Evolutionary conservation across 108 stramenopile genomes (phyloP), one percentile per base, ranked within the genome.

Genomic region (Nitzschia sp.): DNA sequence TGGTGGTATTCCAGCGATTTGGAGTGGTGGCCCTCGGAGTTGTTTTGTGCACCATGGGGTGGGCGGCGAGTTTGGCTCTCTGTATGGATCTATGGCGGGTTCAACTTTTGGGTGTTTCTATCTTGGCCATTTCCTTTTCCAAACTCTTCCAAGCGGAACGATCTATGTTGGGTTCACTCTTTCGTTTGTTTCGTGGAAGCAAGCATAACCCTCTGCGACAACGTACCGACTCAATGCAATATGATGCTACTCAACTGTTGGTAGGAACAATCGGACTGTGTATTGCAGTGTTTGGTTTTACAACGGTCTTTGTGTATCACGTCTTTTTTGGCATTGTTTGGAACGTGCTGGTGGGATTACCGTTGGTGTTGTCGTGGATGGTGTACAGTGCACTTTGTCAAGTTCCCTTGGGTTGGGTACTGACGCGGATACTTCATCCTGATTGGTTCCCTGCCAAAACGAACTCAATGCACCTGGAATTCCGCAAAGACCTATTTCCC

Each of bases 101-200:
- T 8, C 71, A 69, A 42, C 69, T 73, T 22, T 42, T 86, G 34
- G 90, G 91, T 72, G 70, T 89, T 10, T 54, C 51, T 26, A 20
- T 87, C 20, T 60, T 93, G 53, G 63, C 77, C 0, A 53, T 12
- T 37, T 0, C 46, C 19, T 87, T 93, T 51, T 61, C 75, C 41
- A 26, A 65, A 20, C 57, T 85, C 10, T 80, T 72, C 48, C 80
- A 56, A 62, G 57, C 61, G 14, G 83, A 87, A 43, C 43, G 86
- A 42, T 88, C 78, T 25, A 59, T 91, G 21, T 62, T 94, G 48
- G 65, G 71, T 14, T 83, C 93, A 20, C 73, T 92, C 10, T 93
- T 89, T 87, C 84, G 85, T 34, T 65, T 97, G 24, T 95, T 97
- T 71, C 79, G 91, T n/a, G 96, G 94, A n/a, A 90, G 86, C 69